phyloP scores from a whole-genome alignment of 169 alveolate species.

The Plasmodium inui region DNA sequence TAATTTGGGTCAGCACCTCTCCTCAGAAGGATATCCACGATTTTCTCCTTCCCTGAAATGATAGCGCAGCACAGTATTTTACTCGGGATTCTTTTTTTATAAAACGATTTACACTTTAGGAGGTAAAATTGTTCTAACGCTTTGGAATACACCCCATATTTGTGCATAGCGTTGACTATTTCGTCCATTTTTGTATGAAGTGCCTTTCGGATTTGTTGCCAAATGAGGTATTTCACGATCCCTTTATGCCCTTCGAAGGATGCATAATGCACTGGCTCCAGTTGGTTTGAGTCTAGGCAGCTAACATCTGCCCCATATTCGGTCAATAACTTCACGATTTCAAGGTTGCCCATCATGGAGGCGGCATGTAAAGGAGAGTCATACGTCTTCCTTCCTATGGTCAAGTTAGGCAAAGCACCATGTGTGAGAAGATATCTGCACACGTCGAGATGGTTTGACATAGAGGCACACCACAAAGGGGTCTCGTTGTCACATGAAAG shows the following conservation, averaged over 20 bases:
- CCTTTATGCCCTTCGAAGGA: slow-evolving; percentile 75
- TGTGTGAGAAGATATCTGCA: slow-evolving; percentile 36
- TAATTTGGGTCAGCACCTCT: slow-evolving; percentile 70
- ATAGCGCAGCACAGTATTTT: slow-evolving; percentile 60
- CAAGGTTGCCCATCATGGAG: slow-evolving; percentile 78
- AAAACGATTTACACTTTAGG: slow-evolving; percentile 39
- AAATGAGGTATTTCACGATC: slow-evolving; percentile 39
- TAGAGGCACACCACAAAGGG: slow-evolving; percentile 72
- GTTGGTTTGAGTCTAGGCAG: slow-evolving; percentile 21
- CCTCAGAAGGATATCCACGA: slow-evolving; percentile 33
- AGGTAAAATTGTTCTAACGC: slow-evolving; percentile 25
- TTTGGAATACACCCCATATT: slow-evolving; percentile 44
- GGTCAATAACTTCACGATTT: slow-evolving; percentile 74
- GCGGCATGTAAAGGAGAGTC: slow-evolving; percentile 85
- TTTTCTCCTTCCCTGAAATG: slow-evolving; percentile 38
- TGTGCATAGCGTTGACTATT: slow-evolving; percentile 17
- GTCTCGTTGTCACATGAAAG: slow-evolving; percentile 59
- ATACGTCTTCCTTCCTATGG: not conserved
- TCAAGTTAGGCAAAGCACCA: slow-evolving; percentile 33
- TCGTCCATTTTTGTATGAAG: slow-evolving; percentile 26
- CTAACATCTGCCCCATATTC: slow-evolving; percentile 75
- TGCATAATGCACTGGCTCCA: slow-evolving; percentile 67
- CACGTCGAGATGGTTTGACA: slow-evolving; percentile 37
- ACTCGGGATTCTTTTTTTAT: slow-evolving; percentile 51
- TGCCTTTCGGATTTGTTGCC: slow-evolving; percentile 39